phyloP scores from a whole-genome alignment of 306 rosid species.

The Gastrolobium bilobum region DNA sequence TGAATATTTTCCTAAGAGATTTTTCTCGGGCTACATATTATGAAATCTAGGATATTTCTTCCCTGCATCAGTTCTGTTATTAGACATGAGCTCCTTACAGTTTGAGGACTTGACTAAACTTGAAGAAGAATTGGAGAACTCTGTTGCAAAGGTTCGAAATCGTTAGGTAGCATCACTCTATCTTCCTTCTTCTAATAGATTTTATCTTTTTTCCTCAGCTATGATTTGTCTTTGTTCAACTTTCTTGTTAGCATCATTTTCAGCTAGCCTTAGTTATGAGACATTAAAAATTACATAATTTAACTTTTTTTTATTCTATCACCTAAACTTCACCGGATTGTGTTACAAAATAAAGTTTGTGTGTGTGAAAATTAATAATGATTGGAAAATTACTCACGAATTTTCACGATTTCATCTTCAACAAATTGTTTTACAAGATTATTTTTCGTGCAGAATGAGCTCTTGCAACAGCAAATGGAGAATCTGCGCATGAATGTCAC shows the following conservation, averaged over 20 bases:
- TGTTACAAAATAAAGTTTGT: background rate
- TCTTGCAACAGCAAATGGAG: conserved; percentile 69
- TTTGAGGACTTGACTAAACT: conserved; percentile 64
- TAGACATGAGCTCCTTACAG: conserved; percentile 41
- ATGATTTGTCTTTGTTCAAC: background rate
- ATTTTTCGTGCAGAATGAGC: conserved; percentile 57
- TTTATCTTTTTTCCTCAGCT: too few relatives aligned
- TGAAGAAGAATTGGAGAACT: conserved; percentile 61
- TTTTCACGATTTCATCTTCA: conserved; percentile 15
- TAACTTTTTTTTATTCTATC: background rate
- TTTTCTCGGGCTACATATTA: background rate
- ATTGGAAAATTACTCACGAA: background rate
- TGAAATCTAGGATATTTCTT: background rate
- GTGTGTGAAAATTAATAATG: background rate
- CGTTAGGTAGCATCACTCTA: conserved; percentile 69
- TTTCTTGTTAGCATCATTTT: background rate
- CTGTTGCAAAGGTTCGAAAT: conserved; percentile 65
- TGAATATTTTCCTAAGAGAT: conserved; percentile 4
- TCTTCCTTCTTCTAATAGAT: too few relatives aligned
- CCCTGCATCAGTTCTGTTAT: background rate
- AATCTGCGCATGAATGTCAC: conserved; percentile 72
- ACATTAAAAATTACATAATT: background rate
- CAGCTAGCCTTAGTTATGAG: background rate
- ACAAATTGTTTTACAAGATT: background rate
- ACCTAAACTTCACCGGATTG: background rate